Conservation (phyloP, 1,284 basidiomycete genomes). For the Bondarzewia mesenterica region DNA sequence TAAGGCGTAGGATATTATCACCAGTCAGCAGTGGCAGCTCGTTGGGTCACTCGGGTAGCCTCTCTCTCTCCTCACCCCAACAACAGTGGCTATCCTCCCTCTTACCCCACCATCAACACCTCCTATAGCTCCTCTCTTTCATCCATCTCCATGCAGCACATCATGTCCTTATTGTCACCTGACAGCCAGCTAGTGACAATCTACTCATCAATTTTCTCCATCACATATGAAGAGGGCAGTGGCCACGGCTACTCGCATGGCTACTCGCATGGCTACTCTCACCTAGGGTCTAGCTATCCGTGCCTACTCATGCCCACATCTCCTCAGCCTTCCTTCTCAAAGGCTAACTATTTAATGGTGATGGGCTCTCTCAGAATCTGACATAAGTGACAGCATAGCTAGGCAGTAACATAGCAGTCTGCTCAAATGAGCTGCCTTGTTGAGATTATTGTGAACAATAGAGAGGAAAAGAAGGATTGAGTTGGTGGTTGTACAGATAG, state of each 20-base stretch:
- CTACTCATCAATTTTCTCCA: slow-evolving; percentile 68
- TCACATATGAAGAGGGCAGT: slow-evolving; percentile 53
- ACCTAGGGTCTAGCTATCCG: slow-evolving; percentile 65
- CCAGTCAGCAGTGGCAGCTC: slow-evolving; percentile 42
- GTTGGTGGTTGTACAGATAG: no score
- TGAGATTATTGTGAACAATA: no score
- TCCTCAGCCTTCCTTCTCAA: slow-evolving; percentile 54
- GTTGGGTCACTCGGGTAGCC: slow-evolving; percentile 58
- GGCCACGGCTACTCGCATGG: slow-evolving; percentile 35
- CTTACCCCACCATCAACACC: slow-evolving; percentile 54
- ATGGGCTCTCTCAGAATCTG: slow-evolving; percentile 51
- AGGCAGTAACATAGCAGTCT: no score
- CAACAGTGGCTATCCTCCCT: slow-evolving; percentile 41
- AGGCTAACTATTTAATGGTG: slow-evolving; percentile 39
- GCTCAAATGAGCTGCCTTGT: no score
- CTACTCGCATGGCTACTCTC: slow-evolving; percentile 35
- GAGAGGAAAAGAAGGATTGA: no score
- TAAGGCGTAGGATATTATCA: slow-evolving; percentile 72
- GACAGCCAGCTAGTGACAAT: slow-evolving; percentile 77
- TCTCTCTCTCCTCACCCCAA: slow-evolving; percentile 77
- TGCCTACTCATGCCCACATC: slow-evolving; percentile 34
- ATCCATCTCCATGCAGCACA: slow-evolving; percentile 56
- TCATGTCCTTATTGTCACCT: slow-evolving; percentile 64
- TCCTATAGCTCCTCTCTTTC: slow-evolving; percentile 58
- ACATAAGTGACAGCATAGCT: slow-evolving; percentile 65